Evolutionary conservation across 2,329 filamentous ascomycete genomes (phyloP).

Genomic region (Fusarium metavorans): DNA sequence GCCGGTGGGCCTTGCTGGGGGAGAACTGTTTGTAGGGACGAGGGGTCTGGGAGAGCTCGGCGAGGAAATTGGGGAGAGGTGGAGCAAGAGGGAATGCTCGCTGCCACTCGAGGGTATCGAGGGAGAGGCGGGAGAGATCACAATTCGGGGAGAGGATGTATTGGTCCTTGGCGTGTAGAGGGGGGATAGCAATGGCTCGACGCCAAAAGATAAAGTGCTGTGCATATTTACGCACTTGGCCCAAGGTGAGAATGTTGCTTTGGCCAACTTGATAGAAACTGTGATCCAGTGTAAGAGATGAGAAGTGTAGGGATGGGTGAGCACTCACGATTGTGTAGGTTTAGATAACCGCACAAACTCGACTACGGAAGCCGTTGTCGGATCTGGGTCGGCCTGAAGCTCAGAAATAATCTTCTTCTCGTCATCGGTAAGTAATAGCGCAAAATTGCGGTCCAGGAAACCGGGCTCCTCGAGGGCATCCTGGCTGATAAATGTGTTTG

Average conservation of each 20-base stretch:
- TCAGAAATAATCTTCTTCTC: conserved; percentile 79
- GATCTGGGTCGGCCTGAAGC: conserved; percentile 81
- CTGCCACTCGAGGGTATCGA: conserved; percentile 79
- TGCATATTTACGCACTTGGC: conserved; percentile 87
- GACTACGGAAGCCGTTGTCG: conserved; percentile 80
- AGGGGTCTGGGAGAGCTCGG: conserved; percentile 82
- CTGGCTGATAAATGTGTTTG: conserved; percentile 78
- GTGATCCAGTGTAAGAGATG: conserved; percentile 10
- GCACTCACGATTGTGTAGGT: conserved; percentile 70
- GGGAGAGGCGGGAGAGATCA: conserved; percentile 77
- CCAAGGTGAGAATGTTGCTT: conserved; percentile 77
- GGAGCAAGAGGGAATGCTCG: conserved; percentile 86
- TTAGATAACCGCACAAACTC: conserved; percentile 84
- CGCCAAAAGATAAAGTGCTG: conserved; percentile 97
- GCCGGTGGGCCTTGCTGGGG: conserved; percentile 87
- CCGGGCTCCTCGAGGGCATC: conserved; percentile 75
- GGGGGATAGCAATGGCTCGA: conserved; percentile 89
- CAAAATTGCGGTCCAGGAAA: conserved; percentile 87
- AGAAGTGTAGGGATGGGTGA: not conserved
- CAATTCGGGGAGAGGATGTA: conserved; percentile 95
- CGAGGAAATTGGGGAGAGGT: conserved; percentile 87
- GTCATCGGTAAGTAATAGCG: conserved; percentile 85
- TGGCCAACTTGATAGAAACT: conserved; percentile 77
- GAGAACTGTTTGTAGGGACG: conserved; percentile 86
- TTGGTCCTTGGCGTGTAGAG: conserved; percentile 87